Percentiles rank a stretch among this genome's conserved stretches.
Evolutionary conservation across 2,329 filamentous ascomycete genomes (phyloP).

Genomic region (Onygenales sp.): DNA sequence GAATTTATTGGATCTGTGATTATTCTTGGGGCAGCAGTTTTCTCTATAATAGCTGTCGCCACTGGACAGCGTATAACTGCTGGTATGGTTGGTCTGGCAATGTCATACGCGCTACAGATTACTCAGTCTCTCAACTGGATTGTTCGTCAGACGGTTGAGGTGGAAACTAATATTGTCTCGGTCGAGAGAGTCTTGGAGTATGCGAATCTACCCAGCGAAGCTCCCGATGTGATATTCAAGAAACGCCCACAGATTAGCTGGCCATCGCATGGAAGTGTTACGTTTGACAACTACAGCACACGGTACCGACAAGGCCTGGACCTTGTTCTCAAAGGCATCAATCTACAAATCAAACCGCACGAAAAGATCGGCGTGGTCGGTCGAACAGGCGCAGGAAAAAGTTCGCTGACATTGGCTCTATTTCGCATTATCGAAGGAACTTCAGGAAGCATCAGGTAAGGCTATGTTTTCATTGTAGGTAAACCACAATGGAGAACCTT

Average conservation of each 20-base stretch:
- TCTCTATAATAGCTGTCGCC: slow-evolving; percentile 72
- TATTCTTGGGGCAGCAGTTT: slow-evolving; percentile 75
- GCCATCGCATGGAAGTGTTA: slow-evolving; percentile 79
- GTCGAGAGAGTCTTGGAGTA: slow-evolving; percentile 98
- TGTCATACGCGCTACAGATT: slow-evolving; percentile 96
- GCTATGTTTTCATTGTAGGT: neutral
- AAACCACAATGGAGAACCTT: neutral
- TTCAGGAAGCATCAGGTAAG: slow-evolving; percentile 60
- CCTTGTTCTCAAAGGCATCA: slow-evolving; percentile 87
- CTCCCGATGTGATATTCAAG: slow-evolving; percentile 84
- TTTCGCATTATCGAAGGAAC: slow-evolving; percentile 92
- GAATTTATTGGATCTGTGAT: slow-evolving; percentile 94
- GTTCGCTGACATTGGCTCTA: slow-evolving; percentile 79
- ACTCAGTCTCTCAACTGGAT: slow-evolving; percentile 98
- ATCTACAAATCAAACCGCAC: slow-evolving; percentile 82
- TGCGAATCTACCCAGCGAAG: slow-evolving; percentile 80
- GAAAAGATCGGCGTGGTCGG: slow-evolving; percentile 98
- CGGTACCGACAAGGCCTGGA: slow-evolving; percentile 85
- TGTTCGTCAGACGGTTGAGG: slow-evolving; percentile 93
- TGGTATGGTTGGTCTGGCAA: slow-evolving; percentile 80
- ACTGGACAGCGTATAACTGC: slow-evolving; percentile 53
- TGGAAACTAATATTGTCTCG: slow-evolving; percentile 99
- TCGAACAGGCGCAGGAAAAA: slow-evolving; percentile 92
- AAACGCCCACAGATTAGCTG: slow-evolving; percentile 80
- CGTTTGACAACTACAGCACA: slow-evolving; percentile 90